These are phyloP conservation scores for Mortierella polycephala DNA, from an alignment of 371 early-diverging fungal species.

Conservation along the genomic window DNA sequence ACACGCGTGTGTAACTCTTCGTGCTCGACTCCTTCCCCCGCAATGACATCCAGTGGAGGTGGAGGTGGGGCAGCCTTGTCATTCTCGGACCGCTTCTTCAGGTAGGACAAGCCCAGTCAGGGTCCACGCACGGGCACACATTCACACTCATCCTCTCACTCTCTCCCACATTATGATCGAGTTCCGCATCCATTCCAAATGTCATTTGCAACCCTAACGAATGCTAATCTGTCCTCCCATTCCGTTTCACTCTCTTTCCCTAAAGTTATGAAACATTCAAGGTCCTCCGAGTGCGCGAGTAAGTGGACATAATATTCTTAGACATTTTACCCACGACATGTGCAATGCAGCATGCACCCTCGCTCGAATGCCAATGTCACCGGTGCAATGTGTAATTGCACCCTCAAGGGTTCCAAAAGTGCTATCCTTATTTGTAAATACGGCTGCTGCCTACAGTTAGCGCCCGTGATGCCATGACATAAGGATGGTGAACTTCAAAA, in stretches of 20 bases:
- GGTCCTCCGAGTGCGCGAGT: constrained; percentile 49
- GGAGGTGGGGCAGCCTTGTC: constrained; percentile 20
- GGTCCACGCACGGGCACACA: constrained; percentile 1
- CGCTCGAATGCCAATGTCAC: too few species aligned
- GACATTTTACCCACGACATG: too few species aligned
- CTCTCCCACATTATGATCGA: not conserved
- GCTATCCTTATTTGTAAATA: too few species aligned
- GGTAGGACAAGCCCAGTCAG: constrained; percentile 28
- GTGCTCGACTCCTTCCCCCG: not conserved
- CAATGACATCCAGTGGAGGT: constrained; percentile 25
- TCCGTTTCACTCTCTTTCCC: not conserved
- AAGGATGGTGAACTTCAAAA: not conserved
- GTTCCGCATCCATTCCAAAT: not conserved
- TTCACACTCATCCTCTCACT: not conserved
- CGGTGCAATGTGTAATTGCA: too few species aligned
- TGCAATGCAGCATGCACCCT: not conserved
- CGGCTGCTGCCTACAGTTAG: too few species aligned
- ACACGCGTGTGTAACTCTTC: not conserved
- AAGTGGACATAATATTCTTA: constrained; percentile 8
- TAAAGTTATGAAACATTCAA: constrained; percentile 51
- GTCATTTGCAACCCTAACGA: not conserved
- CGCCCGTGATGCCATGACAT: not conserved
- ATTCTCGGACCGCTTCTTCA: constrained; percentile 46
- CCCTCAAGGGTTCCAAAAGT: too few species aligned
- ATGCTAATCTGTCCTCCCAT: not conserved